Conservation (phyloP, 2,329 filamentous ascomycete genomes). For the Xylariaceae sp. region DNA sequence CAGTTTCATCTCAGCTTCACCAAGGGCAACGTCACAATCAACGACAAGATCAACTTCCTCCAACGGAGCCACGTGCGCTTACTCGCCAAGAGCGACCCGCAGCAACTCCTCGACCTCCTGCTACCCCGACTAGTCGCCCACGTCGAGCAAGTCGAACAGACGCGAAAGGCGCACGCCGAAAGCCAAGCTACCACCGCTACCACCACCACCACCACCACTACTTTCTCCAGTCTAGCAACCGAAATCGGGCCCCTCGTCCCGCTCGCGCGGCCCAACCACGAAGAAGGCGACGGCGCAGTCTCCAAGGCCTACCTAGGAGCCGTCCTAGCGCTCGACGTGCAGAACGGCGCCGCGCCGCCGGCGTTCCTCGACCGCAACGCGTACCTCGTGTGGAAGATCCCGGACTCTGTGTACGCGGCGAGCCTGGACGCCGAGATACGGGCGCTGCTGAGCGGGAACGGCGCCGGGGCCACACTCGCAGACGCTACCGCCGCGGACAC, state of each 20-base stretch:
- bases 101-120: conserved; percentile 6
- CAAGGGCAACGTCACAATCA: conserved; percentile 83
- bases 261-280: neutral
- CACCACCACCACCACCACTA: no score
- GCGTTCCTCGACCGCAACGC: conserved; percentile 25
- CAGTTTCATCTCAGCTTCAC: conserved; percentile 88
- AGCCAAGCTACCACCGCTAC: neutral
- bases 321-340: conserved; percentile 25
- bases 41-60: conserved; percentile 79
- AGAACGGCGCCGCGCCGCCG: conserved; percentile 16
- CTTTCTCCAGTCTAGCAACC: conserved; percentile 7
- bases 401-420: conserved; percentile 11
- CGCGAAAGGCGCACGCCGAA: neutral
- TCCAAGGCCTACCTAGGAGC: conserved; percentile 22
- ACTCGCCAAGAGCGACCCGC: neutral
- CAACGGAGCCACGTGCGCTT: conserved; percentile 48
- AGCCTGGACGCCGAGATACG: conserved; percentile 10
- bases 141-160: conserved; percentile 19
- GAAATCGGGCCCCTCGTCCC: conserved; percentile 18
- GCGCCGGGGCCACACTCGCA: no score
- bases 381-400: conserved; percentile 34
- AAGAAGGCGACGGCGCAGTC: neutral
- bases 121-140: conserved; percentile 12
- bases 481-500: no score
- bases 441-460: no score